Base-by-base conservation (phyloP, 2,329 filamentous ascomycete species). In the Ceratocystis lukuohia region DNA sequence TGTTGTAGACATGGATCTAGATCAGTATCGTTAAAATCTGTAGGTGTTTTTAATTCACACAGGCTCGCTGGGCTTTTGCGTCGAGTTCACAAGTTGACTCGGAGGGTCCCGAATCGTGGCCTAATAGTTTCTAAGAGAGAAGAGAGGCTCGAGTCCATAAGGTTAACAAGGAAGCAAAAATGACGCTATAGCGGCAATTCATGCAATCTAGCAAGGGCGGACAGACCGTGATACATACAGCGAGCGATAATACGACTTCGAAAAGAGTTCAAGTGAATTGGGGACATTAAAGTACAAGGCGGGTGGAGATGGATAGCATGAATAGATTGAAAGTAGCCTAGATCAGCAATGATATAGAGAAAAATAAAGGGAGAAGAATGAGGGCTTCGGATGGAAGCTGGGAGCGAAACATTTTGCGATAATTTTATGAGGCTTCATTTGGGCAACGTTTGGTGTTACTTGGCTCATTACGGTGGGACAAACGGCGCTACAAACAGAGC, bases 161-260 rank as follows among this genome's bases (percentile, higher is more conserved):
- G 37, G 48, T 12, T 10, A 22, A 10, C 48, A 53, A 53, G 22
- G 20, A 25, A 48, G 20, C n/a, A 48, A 22, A 22, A 10, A 62
- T 44, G 61, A 46, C 61, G 61, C 44, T 62, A 41, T 25, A 44
- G 37, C 12, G 17, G 37, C 7, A 46, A 62, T 62, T 62, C 33
- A 62, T 62, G 61, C 61, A 45, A 33, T 22, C 30, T 61, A 17
- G 12, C 28, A 22, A 61, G 44, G 22, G 22, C 48, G 48, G 48
- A 25, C 48, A 25, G 15, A 15, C 48, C 48, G 48, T 53, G 22
- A 41, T 41, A 41, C 37, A 41, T 41, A 0, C 37, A 41, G 37
- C 37, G 37, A 41, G 37, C 37, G 12, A 41, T 41, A 41, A 41
- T 41, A 41, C 10, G 37, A 41, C 37, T 41, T 41, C 10, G 37